Evolutionary conservation across 2,329 filamentous ascomycete genomes (phyloP).

Genomic region (Lasiodiplodia sp.): DNA sequence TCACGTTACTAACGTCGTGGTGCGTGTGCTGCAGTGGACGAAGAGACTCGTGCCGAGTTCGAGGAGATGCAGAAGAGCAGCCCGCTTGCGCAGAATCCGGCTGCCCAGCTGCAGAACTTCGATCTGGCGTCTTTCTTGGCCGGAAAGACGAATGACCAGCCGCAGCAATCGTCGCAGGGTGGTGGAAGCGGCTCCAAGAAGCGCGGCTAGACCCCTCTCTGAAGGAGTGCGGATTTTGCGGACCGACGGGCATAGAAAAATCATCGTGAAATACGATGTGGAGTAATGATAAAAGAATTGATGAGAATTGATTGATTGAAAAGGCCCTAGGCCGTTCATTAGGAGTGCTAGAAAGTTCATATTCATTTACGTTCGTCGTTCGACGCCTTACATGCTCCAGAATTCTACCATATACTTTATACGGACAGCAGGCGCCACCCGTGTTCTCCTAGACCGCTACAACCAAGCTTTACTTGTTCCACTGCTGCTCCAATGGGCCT

Average conservation of each 20-base stretch:
- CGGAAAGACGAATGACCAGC: conserved; percentile 50
- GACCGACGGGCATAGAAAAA: not conserved
- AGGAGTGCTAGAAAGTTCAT: not conserved
- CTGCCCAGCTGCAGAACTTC: conserved; percentile 66
- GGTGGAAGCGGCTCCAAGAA: conserved; percentile 8
- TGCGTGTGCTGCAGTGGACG: conserved; percentile 74
- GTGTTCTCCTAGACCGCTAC: not conserved
- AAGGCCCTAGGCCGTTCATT: not conserved
- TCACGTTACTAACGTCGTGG: not conserved
- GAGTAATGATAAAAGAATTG: not conserved
- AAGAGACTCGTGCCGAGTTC: conserved; percentile 92
- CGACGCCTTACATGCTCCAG: not conserved
- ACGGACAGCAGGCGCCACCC: not conserved
- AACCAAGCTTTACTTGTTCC: not conserved
- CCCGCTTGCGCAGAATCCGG: conserved; percentile 63
- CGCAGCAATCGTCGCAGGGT: conserved; percentile 4
- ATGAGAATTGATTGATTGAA: not conserved
- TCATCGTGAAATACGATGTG: not conserved
- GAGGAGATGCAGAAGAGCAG: conserved; percentile 85
- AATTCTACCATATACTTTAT: not conserved
- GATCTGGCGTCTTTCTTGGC: conserved; percentile 75
- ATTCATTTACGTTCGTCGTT: not conserved
- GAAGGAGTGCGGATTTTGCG: not conserved
- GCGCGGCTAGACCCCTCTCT: not conserved
- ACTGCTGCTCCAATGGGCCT: conserved; percentile 3